Base-by-base conservation (phyloP, 192 early-diverging fungal genomes). In the Gryganskiella cystojenkinii region DNA sequence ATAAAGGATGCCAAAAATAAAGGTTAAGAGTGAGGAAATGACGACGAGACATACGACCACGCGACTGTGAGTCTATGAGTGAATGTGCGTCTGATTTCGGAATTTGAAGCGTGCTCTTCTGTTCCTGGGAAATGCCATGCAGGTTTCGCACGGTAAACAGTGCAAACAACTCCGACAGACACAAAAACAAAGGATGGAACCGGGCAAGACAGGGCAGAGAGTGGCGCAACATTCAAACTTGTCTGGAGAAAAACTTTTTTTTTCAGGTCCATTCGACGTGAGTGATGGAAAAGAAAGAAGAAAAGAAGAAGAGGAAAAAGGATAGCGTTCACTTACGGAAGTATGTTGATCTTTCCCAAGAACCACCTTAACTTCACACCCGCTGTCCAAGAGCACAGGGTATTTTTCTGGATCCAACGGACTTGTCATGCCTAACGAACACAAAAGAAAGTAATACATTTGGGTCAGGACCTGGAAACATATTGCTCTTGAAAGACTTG, bases 311-410 rank as follows among this genome's bases (percentile, higher is more conserved):
- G 37, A 40, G 37, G 37, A 5, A 40, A 13, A 13, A 13, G 37
- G 37, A 13, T 9, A 40, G 13, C 37, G 37, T 35, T 22, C 28
- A 64, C 67, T 64, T 78, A 78, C 74, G 17, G 74, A 78, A 11
- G 74, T 78, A 42, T 78, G 66, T 31, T 78, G 74, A 44, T 78
- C 74, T 35, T 78, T 78, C 31, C 74, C 74, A 15, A 78, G 55
- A 22, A 78, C 28, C 7, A 78, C 74, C 25, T 78, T 78, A 42
- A 78, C 74, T 31, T 78, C 74, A 37, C 74, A 78, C 61, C 60
- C 62, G 11, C 68, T 66, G 19, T 78, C 74, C 30, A 44, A 31
- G 17, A 78, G 50, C 20, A 69, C 74, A 34, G 74, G 74, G 33
- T 78, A 78, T 40, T 69, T 78, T 64, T 35, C 51, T 14, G 74